phyloP scores from a whole-genome alignment of 2,329 filamentous ascomycete species.

The Ascochyta koolunga region DNA sequence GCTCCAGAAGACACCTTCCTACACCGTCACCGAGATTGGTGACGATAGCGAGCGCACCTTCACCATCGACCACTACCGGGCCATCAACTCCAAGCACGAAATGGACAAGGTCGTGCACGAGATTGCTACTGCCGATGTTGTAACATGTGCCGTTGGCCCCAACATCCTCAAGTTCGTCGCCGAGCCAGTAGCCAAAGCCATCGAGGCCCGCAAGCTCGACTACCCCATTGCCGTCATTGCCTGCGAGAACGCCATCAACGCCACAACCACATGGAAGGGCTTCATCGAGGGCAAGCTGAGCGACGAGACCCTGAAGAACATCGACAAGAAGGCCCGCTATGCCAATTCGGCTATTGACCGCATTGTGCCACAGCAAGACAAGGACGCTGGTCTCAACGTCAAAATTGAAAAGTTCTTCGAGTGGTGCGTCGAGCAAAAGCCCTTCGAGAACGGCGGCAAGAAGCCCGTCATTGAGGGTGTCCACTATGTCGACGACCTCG shows the following conservation, averaged over 20 bases:
- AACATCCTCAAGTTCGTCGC: conserved; percentile 97
- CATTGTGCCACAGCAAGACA: conserved; percentile 90
- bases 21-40: conserved; percentile 93
- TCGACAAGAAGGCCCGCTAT: conserved; percentile 79
- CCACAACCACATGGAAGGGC: conserved; percentile 83
- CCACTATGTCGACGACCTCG: conserved; percentile 89
- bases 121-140: conserved; percentile 84
- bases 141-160: conserved; percentile 96
- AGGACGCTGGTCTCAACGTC: conserved; percentile 81
- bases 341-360: conserved; percentile 99
- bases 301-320: conserved; percentile 68
- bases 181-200: conserved; percentile 91
- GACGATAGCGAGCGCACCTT: conserved; percentile 79
- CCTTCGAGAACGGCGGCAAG: conserved; percentile 71
- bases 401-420: conserved; percentile 99
- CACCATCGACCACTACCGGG: conserved; percentile 92
- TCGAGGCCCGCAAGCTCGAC: conserved; percentile 71
- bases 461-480: conserved; percentile 82
- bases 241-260: conserved; percentile 96
- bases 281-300: conserved; percentile 80
- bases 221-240: conserved; percentile 89
- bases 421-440: conserved; percentile 92
- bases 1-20: conserved; percentile 76
- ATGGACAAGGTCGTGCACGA: conserved; percentile 81
- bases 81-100: conserved; percentile 91